phyloP scores from a whole-genome alignment of 2,329 filamentous ascomycete species.

The Septoria petroselini region DNA sequence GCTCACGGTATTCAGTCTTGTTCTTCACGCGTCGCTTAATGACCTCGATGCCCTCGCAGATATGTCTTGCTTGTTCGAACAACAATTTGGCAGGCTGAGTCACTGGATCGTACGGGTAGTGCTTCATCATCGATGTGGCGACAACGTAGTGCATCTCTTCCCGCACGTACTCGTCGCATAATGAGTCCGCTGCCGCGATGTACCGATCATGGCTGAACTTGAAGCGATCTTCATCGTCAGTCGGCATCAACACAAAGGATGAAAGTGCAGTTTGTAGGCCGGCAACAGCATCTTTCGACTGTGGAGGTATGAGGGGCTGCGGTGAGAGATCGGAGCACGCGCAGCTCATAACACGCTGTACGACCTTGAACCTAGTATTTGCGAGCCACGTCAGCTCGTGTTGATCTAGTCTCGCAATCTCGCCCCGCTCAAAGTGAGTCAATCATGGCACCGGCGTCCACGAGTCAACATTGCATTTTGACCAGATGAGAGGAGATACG shows the following conservation, averaged over 20 bases:
- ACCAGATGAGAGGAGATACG: too few species aligned
- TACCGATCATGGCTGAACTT: constrained; percentile 86
- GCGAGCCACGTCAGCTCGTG: neutral
- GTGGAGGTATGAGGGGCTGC: constrained; percentile 51
- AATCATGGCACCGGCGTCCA: neutral
- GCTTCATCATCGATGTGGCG: constrained; percentile 73
- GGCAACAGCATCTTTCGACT: constrained; percentile 66
- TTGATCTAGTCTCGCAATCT: too few species aligned
- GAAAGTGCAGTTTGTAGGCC: constrained; percentile 81
- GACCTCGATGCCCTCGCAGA: constrained; percentile 71
- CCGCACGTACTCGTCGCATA: constrained; percentile 65
- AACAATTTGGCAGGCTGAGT: constrained; percentile 49
- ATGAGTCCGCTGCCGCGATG: constrained; percentile 67
- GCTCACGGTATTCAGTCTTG: constrained; percentile 58
- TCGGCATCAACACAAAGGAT: constrained; percentile 75
- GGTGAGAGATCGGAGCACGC: constrained; percentile 61
- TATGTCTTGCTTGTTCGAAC: constrained; percentile 75
- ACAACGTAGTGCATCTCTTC: constrained; percentile 89
- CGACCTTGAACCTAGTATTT: constrained; percentile 61
- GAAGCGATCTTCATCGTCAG: constrained; percentile 81
- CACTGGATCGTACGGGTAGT: constrained; percentile 59
- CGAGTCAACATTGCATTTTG: too few species aligned
- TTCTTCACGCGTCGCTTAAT: constrained; percentile 64
- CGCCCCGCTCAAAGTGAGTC: too few species aligned
- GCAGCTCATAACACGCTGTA: constrained; percentile 72